Evolutionary conservation across 2,329 filamentous ascomycete genomes (phyloP).

Genomic region (Penicillium sp.): DNA sequence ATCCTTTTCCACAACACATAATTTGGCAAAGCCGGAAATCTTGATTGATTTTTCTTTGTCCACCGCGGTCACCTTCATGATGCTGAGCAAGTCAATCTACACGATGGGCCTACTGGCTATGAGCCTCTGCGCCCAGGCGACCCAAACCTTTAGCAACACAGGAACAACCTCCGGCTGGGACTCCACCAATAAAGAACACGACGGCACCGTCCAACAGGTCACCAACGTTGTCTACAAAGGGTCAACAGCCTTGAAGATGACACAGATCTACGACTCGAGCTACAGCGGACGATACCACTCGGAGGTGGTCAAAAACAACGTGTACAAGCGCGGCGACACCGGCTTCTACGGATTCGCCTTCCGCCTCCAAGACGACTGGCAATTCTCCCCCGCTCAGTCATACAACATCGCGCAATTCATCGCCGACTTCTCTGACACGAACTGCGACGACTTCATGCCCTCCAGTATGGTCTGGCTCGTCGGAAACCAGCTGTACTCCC

Average conservation of each 20-base stretch:
- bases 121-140: slow-evolving; percentile 7
- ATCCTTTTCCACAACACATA: not conserved
- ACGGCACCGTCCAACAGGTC: slow-evolving; percentile 46
- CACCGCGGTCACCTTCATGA: not conserved
- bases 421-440: slow-evolving; percentile 47
- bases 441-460: slow-evolving; percentile 53
- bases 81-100: not conserved
- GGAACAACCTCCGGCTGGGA: slow-evolving; percentile 45
- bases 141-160: slow-evolving; percentile 22
- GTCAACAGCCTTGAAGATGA: slow-evolving; percentile 47
- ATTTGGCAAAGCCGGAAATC: not conserved
- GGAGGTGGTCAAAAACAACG: slow-evolving; percentile 47
- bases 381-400: slow-evolving; percentile 46
- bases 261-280: slow-evolving; percentile 37
- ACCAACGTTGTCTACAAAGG: slow-evolving; percentile 44
- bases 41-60: not conserved
- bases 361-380: slow-evolving; percentile 50
- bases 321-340: slow-evolving; percentile 48
- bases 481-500: slow-evolving; percentile 46
- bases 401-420: slow-evolving; percentile 57
- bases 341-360: slow-evolving; percentile 56
- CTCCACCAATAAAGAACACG: slow-evolving; percentile 40
- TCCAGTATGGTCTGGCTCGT: slow-evolving; percentile 51
- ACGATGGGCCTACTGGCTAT: not conserved
- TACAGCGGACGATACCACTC: slow-evolving; percentile 41